These are phyloP conservation scores for Aspergillus ostianus DNA, from an alignment of 495 filamentous ascomycete species.

Conservation along the genomic window DNA sequence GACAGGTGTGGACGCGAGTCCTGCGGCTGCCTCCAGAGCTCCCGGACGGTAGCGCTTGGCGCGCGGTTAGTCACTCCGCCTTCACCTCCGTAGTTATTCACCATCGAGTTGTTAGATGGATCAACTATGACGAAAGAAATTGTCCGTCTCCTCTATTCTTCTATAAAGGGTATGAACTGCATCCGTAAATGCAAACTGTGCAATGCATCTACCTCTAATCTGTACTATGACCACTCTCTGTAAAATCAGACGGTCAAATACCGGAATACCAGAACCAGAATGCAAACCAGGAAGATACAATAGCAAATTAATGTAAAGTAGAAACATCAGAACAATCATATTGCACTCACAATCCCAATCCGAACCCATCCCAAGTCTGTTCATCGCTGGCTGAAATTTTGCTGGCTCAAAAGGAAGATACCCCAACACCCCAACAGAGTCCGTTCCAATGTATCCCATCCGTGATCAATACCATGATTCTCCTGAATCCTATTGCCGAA, in stretches of 20 bases:
- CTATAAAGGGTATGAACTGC: too few relatives aligned
- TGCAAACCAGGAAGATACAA: conserved; percentile 9
- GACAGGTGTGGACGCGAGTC: conserved; percentile 30
- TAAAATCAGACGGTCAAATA: too few relatives aligned
- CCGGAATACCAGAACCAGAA: too few relatives aligned
- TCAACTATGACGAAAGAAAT: too few relatives aligned
- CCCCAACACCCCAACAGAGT: conserved; percentile 49
- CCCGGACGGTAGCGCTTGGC: conserved; percentile 19
- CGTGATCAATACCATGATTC: conserved; percentile 48
- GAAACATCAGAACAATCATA: conserved; percentile 31
- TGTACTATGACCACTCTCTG: conserved; percentile 9
- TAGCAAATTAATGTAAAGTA: conserved; percentile 3
- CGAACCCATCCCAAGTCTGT: conserved; percentile 23
- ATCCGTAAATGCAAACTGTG: too few relatives aligned
- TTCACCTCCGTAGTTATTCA: too few relatives aligned
- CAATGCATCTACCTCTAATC: conserved; percentile 5
- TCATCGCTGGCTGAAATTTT: conserved; percentile 19
- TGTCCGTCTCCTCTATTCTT: too few relatives aligned
- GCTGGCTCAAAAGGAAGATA: conserved; percentile 44
- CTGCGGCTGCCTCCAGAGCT: conserved; percentile 31
- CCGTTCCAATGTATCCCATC: conserved; percentile 48
- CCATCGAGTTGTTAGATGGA: too few relatives aligned
- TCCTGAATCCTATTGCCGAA: conserved; percentile 46
- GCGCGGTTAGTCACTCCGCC: conserved; percentile 20
- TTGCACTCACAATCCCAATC: conserved; percentile 36